phyloP scores from a whole-genome alignment of 768 basidiomycete genomes.

The Phylloporus arenicola region DNA sequence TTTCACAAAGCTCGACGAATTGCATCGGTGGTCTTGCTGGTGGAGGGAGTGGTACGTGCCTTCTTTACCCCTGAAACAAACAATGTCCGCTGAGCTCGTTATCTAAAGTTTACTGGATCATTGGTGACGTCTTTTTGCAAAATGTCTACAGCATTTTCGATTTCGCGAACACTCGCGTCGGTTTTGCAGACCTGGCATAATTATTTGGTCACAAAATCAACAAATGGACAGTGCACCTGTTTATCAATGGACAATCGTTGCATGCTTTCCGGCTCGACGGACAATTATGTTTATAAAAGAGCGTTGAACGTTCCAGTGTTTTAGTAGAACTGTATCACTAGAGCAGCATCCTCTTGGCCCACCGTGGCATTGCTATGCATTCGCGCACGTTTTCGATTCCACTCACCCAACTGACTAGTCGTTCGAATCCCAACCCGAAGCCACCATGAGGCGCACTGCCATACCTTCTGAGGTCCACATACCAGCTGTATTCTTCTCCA shows the following conservation, averaged over 20 bases:
- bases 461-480: conserved; percentile 74
- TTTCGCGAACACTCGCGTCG: conserved; percentile 30
- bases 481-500: conserved; percentile 55
- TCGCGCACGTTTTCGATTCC: conserved; percentile 91
- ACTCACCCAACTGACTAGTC: conserved; percentile 80
- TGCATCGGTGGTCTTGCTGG: conserved; percentile 37
- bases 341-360: conserved; percentile 74
- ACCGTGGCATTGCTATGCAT: conserved; percentile 87
- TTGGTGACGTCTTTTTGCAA: conserved; percentile 33
- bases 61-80: not conserved
- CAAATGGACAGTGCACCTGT: not conserved
- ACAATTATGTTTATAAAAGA: not conserved
- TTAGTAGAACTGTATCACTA: conserved; percentile 23
- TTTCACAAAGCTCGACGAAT: conserved; percentile 24
- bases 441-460: conserved; percentile 92
- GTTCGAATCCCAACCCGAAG: conserved; percentile 94
- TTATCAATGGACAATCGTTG: conserved; percentile 2
- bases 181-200: conserved; percentile 36
- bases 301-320: not conserved
- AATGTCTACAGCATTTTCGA: conserved; percentile 32
- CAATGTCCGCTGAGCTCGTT: not conserved
- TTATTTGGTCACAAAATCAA: not conserved
- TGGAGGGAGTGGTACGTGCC: conserved; percentile 19
- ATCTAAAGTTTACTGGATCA: conserved; percentile 26
- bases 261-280: not conserved